phyloP scores from a whole-genome alignment of 306 rosid species.

The Parietaria judaica region DNA sequence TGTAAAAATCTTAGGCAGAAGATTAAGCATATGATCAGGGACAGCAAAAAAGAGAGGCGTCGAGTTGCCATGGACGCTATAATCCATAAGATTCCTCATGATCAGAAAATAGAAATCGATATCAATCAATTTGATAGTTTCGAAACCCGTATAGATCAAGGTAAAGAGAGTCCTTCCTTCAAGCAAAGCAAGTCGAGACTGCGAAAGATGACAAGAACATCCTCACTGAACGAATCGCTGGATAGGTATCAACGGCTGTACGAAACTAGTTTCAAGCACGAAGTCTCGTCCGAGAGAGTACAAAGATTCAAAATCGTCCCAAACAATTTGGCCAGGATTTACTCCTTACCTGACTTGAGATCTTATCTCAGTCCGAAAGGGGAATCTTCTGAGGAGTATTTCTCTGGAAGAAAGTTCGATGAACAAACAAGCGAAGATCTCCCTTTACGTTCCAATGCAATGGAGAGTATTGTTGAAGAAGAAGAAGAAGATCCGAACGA shows the following conservation, averaged over 20 bases:
- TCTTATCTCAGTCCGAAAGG: conserved; percentile 31
- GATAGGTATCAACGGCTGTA: conserved; percentile 52
- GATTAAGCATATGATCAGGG: conserved; percentile 48
- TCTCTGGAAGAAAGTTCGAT: conserved; percentile 20
- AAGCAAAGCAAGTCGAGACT: conserved; percentile 9
- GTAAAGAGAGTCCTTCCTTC: conserved; percentile 20
- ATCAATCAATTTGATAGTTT: conserved; percentile 14
- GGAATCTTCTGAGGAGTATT: conserved; percentile 21
- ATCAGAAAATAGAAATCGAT: conserved; percentile 23
- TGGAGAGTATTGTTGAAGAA: conserved; percentile 18
- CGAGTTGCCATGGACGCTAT: conserved; percentile 61
- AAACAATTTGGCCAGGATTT: conserved; percentile 46
- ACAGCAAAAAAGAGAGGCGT: conserved; percentile 38
- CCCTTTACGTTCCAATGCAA: conserved; percentile 7
- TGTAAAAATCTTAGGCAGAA: conserved; percentile 54
- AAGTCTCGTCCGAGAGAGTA: conserved; percentile 23
- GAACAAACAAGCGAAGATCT: conserved; percentile 13
- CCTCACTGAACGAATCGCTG: conserved; percentile 46
- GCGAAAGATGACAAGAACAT: conserved; percentile 37
- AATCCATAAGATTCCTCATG: conserved; percentile 63
- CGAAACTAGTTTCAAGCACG: conserved; percentile 36
- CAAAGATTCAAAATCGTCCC: conserved; percentile 30
- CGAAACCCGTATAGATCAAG: conserved; percentile 17
- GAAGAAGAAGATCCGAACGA: conserved; percentile 10
- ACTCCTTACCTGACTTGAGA: conserved; percentile 51